Evolutionary conservation across 805 yeast genomes (phyloP).

Genomic region (Ogataea saltuana): DNA sequence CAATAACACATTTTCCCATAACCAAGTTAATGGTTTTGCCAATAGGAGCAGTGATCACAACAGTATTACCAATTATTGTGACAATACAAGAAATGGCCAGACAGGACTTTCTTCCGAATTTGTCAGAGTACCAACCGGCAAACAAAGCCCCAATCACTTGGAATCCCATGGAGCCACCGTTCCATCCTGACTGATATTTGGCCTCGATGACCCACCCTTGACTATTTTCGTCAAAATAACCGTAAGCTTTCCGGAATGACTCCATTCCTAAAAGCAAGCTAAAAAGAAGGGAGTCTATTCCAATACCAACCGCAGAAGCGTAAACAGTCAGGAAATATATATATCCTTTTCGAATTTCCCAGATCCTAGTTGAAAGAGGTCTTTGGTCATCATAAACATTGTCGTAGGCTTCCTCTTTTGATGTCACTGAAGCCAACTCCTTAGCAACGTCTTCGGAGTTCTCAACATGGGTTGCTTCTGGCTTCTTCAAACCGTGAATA

Average conservation of each 20-base stretch:
- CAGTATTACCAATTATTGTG: constrained; percentile 17
- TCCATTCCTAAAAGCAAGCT: constrained; percentile 4
- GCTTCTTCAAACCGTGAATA: not conserved
- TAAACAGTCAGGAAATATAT: not conserved
- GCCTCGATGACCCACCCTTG: constrained; percentile 38
- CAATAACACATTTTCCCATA: constrained; percentile 8
- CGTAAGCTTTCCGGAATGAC: constrained; percentile 38
- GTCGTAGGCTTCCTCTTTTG: not conserved
- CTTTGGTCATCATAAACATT: constrained; percentile 2
- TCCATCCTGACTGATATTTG: constrained; percentile 44
- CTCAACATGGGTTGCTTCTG: not conserved
- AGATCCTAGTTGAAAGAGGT: not conserved
- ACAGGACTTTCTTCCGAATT: constrained; percentile 39
- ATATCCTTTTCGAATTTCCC: constrained; percentile 4
- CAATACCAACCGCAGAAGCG: constrained; percentile 6
- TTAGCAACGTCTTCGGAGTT: not conserved
- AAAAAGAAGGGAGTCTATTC: constrained; percentile 6
- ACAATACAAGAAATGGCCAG: constrained; percentile 33
- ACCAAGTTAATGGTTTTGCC: constrained; percentile 2
- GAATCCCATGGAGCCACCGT: constrained; percentile 33
- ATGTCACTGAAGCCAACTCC: not conserved
- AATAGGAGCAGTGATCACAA: constrained; percentile 4
- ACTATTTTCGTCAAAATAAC: constrained; percentile 25
- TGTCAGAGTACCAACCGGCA: constrained; percentile 38
- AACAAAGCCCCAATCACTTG: constrained; percentile 38